Conservation (phyloP, 306 rosid genomes). For the Citrullus colocynthis region DNA sequence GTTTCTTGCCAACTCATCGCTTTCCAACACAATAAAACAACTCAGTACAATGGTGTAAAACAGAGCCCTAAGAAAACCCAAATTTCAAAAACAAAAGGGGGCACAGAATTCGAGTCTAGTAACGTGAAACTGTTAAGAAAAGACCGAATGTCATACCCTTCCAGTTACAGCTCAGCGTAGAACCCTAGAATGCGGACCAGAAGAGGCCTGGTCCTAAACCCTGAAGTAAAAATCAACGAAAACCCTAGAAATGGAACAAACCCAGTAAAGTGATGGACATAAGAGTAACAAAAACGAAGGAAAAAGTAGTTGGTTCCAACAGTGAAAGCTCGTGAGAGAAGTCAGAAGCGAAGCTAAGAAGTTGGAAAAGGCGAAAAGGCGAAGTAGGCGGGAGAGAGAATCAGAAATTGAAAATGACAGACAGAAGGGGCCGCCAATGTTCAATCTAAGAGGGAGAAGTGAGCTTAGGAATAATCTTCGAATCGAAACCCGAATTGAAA, state of each 20-base stretch:
- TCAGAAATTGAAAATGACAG: slow-evolving; percentile 3
- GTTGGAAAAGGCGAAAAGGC: background rate
- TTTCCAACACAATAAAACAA: background rate
- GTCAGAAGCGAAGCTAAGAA: background rate
- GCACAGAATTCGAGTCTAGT: background rate
- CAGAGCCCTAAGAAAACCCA: background rate
- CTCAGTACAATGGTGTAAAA: background rate
- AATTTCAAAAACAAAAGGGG: background rate
- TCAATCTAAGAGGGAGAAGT: background rate
- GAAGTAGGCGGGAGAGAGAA: background rate
- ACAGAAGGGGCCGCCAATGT: background rate
- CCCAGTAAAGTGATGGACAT: background rate
- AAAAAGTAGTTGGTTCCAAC: slow-evolving; percentile 15
- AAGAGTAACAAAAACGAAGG: slow-evolving; percentile 1
- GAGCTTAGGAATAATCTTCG: background rate
- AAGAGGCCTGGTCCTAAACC: background rate
- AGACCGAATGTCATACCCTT: background rate
- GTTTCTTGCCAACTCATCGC: slow-evolving; percentile 4
- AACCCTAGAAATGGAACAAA: slow-evolving; percentile 9
- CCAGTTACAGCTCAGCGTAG: background rate
- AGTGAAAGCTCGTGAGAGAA: slow-evolving; percentile 23
- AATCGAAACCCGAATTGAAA: background rate
- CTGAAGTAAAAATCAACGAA: slow-evolving; percentile 6
- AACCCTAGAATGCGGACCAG: background rate
- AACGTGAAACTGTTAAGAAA: background rate